A percentile compares a stretch with the other conserved stretches of the same genome.
Evolutionary conservation across 306 rosid species (phyloP).

Genomic region (Leucaena leucocephala): DNA sequence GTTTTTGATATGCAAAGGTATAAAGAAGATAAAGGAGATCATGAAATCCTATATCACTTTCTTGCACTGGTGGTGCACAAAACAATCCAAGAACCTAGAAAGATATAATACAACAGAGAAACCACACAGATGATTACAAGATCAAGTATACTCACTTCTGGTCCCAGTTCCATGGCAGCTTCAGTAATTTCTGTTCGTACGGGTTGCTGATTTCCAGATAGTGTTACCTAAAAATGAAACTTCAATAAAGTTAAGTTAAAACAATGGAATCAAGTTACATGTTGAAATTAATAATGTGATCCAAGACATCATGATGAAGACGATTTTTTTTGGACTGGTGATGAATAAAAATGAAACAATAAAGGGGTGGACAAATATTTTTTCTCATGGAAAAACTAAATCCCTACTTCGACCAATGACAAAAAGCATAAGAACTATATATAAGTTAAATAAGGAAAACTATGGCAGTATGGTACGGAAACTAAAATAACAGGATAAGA

Average conservation of each 20-base stretch:
- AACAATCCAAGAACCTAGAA: constrained; percentile 1
- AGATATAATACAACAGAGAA: constrained; percentile 11
- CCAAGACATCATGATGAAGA: background rate
- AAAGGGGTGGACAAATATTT: constrained; percentile 10
- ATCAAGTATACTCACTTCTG: constrained; percentile 63
- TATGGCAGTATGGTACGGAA: background rate
- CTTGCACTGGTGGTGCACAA: background rate
- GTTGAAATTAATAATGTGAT: constrained; percentile 6
- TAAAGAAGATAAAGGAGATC: background rate
- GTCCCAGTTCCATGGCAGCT: constrained; percentile 90
- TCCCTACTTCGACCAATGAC: background rate
- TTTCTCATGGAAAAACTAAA: background rate
- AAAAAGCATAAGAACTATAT: background rate
- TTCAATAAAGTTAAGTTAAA: constrained; percentile 17
- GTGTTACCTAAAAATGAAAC: constrained; percentile 63
- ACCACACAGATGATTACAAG: background rate
- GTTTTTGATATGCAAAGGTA: background rate
- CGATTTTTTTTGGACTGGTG: too few relatives aligned
- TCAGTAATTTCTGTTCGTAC: constrained; percentile 77
- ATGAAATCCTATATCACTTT: background rate
- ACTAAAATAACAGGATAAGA: background rate
- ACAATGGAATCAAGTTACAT: constrained; percentile 19
- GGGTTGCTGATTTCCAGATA: constrained; percentile 87
- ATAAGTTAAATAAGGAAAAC: constrained; percentile 21
- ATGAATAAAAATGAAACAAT: constrained; percentile 14